These are phyloP conservation scores for Myxozyma mucilagina DNA, from an alignment of 805 yeast species.

Conservation along the genomic window DNA sequence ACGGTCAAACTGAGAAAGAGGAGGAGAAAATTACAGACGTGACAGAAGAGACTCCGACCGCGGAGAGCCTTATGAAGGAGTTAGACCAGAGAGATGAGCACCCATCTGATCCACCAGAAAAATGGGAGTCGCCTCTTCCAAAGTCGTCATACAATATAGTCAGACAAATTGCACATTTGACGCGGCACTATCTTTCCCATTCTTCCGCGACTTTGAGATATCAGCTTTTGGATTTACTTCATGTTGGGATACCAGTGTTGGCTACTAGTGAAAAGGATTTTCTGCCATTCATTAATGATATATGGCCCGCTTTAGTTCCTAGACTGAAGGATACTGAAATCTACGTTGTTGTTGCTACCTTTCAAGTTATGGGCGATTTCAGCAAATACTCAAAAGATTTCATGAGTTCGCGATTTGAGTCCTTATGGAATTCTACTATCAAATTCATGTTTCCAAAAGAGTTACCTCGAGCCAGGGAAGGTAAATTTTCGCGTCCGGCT, in stretches of 20 bases:
- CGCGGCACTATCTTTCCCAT: conserved; percentile 69
- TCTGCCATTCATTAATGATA: conserved; percentile 52
- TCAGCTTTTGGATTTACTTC: conserved; percentile 56
- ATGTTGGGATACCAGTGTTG: conserved; percentile 51
- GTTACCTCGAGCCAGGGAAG: conserved; percentile 25
- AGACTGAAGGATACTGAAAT: conserved; percentile 40
- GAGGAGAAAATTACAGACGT: conserved; percentile 10
- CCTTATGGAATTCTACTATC: conserved; percentile 14
- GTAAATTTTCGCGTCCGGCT: conserved; percentile 24
- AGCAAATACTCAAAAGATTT: conserved; percentile 40
- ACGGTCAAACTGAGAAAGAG: not conserved
- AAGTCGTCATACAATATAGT: conserved; percentile 57
- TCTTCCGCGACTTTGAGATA: conserved; percentile 57
- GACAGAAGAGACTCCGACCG: conserved; percentile 1
- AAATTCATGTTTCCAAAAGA: conserved; percentile 12
- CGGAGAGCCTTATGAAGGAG: conserved; percentile 41
- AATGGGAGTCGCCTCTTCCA: conserved; percentile 73
- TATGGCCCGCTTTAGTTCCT: conserved; percentile 51
- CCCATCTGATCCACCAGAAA: conserved; percentile 37
- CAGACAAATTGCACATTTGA: conserved; percentile 63
- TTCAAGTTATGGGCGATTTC: conserved; percentile 37
- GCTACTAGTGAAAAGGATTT: conserved; percentile 51
- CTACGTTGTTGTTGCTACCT: conserved; percentile 38
- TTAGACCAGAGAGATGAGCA: conserved; percentile 38
- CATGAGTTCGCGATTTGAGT: conserved; percentile 39